Conservation (phyloP, 441 rosid species). For the Cnidoscolus chayamansa region DNA sequence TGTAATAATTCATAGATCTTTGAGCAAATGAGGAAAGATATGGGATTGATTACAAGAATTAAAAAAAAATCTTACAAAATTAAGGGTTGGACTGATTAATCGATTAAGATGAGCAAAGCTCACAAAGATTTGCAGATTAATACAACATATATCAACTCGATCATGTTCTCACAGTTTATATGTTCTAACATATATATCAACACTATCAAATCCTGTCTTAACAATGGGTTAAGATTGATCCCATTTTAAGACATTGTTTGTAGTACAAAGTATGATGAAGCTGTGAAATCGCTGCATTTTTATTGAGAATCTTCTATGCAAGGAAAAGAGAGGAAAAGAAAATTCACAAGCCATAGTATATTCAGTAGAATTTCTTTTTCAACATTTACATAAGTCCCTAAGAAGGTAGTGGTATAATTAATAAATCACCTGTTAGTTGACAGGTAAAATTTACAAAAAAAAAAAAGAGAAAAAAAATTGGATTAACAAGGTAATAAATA, state of each 20-base stretch:
- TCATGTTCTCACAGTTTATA: too few relatives aligned
- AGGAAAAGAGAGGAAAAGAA: slow-evolving; percentile 5
- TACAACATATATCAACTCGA: too few relatives aligned
- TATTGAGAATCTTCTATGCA: slow-evolving; percentile 13
- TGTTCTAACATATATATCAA: too few relatives aligned
- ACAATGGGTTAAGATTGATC: too few relatives aligned
- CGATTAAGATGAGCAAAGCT: too few relatives aligned
- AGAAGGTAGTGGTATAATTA: slow-evolving; percentile 24
- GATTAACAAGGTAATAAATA: slow-evolving; percentile 30
- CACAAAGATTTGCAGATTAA: too few relatives aligned
- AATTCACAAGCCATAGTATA: slow-evolving; percentile 32
- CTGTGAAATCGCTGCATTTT: too few relatives aligned
- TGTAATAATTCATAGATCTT: neutral
- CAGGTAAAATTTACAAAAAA: slow-evolving; percentile 6
- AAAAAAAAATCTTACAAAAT: too few relatives aligned
- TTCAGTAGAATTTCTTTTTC: slow-evolving; percentile 28
- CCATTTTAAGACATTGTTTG: neutral
- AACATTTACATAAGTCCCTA: slow-evolving; percentile 41
- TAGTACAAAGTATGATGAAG: neutral
- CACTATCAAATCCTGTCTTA: too few relatives aligned
- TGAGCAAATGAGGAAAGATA: too few relatives aligned
- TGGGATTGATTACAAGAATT: too few relatives aligned
- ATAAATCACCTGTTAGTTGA: slow-evolving; percentile 34
- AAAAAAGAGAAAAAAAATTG: slow-evolving; percentile 2
- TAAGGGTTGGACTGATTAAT: too few relatives aligned